These are phyloP conservation scores for Cylindrodendrum hubeiense DNA, from an alignment of 2,329 filamentous ascomycete species.

Conservation along the genomic window DNA sequence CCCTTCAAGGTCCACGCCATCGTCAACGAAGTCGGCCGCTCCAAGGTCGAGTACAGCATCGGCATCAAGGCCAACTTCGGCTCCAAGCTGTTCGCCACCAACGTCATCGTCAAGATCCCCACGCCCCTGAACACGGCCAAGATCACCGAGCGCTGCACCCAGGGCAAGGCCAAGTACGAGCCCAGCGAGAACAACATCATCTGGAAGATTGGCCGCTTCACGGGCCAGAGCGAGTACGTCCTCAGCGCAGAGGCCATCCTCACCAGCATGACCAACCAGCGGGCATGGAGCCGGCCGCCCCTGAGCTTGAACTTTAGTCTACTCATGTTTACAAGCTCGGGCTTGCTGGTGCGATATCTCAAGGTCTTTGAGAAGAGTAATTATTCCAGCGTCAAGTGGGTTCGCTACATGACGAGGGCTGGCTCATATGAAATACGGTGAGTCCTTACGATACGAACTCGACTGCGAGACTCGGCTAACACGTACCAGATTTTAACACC, in stretches of 20 bases:
- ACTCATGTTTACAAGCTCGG: conserved; percentile 98
- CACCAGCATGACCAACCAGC: conserved; percentile 98
- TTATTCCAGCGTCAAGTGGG: conserved; percentile 99
- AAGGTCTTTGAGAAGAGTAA: conserved; percentile 99
- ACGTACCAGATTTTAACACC: conserved; percentile 50
- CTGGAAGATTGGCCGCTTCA: conserved; percentile 99
- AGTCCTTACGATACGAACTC: conserved; percentile 24
- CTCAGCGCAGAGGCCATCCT: conserved; percentile 93
- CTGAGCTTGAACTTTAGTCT: conserved; percentile 92
- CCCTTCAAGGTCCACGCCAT: conserved; percentile 99
- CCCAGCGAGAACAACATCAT: conserved; percentile 98
- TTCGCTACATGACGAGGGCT: conserved; percentile 97
- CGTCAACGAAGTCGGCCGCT: conserved; percentile 96
- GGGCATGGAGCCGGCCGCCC: conserved; percentile 94
- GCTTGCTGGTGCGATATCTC: conserved; percentile 90
- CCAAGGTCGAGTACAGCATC: conserved; percentile 98
- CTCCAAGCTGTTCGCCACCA: conserved; percentile 95
- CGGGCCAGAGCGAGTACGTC: conserved; percentile 96
- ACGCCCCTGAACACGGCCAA: conserved; percentile 96
- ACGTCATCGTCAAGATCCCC: conserved; percentile 93
- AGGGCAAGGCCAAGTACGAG: conserved; percentile 98
- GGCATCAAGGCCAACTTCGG: conserved; percentile 98
- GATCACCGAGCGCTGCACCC: conserved; percentile 91
- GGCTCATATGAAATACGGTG: conserved; percentile 97
- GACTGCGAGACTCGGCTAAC: conserved; percentile 27